Evolutionary conservation across 352 stramenopile species (phyloP), one percentile per base, ranked within the genome.

Genomic region (Globisporangium spinosum): DNA sequence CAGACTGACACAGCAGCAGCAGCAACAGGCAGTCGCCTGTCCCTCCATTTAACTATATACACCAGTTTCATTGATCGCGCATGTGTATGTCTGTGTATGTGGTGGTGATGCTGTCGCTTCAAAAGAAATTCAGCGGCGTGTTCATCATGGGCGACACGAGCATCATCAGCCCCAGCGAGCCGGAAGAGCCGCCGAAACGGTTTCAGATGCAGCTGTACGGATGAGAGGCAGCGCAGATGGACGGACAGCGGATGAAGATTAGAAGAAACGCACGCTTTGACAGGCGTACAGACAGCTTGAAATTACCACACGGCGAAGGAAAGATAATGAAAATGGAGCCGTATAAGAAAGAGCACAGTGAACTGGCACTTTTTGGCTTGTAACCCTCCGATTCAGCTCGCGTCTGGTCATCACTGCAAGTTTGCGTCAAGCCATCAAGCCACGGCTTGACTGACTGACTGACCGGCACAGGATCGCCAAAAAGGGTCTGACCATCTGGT

Each of bases 101-200:
- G 13, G 13, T 45, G n/a, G 51, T 43, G 22, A 13, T 45, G n/a
- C 3, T 17, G 25, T n/a, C 17, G 10, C 43, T 40, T 40, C 17
- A 45, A 22, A 49, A 63, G 58, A 63, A 59, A 34, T 10, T 38
- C 27, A 51, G 61, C 32, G 4, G 1, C 2, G 54, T 68, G 17
- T 68, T 68, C 38, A 62, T 68, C 25, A 61, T 68, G 53, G 63
- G 53, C 9, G 63, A 68, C 43, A 2, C 51, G 35, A 53, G 22
- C 15, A 20, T 57, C 27, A n/a, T 62, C 23, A 66, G 61, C 20
- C 47, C 61, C 12, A 25, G 54, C 29, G 64, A 38, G 12, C 23
- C 35, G 3, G 63, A 45, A 5, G 43, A 62, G 25, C 63, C 51
- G 10, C 34, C 35, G 8, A 40, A 17, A 9, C 53, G 63, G 2